Evolutionary conservation across 2,329 filamentous ascomycete species (phyloP).

Genomic region (Pseudogymnoascus sp.): DNA sequence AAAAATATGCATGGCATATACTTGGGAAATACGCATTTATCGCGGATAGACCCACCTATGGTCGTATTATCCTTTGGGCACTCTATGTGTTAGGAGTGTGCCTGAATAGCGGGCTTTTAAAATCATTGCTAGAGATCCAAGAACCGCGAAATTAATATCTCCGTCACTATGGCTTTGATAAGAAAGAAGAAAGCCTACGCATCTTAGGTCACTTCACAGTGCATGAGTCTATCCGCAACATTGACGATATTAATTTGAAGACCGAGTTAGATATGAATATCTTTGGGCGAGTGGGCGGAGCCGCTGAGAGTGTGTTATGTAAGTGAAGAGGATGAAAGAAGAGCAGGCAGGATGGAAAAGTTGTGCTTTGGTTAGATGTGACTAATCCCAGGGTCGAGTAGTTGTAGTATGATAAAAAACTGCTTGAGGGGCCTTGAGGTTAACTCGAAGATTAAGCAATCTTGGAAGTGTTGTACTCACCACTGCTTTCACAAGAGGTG

Average conservation of each 20-base stretch:
- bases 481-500: too few species aligned
- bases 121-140: too few species aligned
- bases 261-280: neutral
- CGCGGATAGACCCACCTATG: neutral
- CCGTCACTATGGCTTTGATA: neutral
- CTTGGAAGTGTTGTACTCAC: too few species aligned
- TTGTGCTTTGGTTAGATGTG: neutral
- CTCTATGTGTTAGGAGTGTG: too few species aligned
- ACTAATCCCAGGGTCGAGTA: too few species aligned
- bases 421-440: too few species aligned
- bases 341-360: neutral
- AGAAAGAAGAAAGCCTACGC: neutral
- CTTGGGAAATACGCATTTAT: neutral
- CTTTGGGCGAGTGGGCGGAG: neutral
- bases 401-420: too few species aligned
- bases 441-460: too few species aligned
- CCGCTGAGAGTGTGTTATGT: too few species aligned
- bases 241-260: neutral
- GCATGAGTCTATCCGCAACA: neutral
- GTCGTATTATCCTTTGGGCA: neutral
- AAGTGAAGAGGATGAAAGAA: neutral
- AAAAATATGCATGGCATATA: neutral
- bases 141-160: neutral
- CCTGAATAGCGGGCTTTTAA: too few species aligned
- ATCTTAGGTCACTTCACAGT: neutral